Conservation (phyloP, 2,329 filamentous ascomycete genomes). For the Blumeria graminis region DNA sequence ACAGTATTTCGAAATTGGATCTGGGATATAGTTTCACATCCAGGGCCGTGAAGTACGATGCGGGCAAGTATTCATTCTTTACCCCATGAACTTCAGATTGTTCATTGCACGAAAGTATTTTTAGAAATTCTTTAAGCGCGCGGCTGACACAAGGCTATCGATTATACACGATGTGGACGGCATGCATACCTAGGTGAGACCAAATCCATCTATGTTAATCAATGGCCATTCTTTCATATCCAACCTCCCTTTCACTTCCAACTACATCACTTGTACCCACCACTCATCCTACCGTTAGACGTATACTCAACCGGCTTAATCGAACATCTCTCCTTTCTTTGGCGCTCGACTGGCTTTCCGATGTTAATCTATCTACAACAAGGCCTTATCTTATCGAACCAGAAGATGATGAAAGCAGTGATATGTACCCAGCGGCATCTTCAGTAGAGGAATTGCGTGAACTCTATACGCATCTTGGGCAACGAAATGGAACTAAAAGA, state of each 20-base stretch:
- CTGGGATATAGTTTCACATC: too few species aligned
- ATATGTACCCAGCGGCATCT: constrained; percentile 42
- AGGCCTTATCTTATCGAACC: constrained; percentile 31
- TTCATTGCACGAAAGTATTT: too few species aligned
- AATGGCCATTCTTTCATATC: constrained; percentile 27
- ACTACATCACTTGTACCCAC: constrained; percentile 44
- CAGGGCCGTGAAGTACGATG: too few species aligned
- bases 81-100: too few species aligned
- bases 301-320: constrained; percentile 44
- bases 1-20: too few species aligned
- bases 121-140: too few species aligned
- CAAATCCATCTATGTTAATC: not conserved
- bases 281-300: constrained; percentile 36
- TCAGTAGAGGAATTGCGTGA: constrained; percentile 43
- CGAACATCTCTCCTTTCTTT: constrained; percentile 48
- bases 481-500: constrained; percentile 33
- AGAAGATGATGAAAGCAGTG: constrained; percentile 30
- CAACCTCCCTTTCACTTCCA: constrained; percentile 47
- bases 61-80: too few species aligned
- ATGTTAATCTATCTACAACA: constrained; percentile 33
- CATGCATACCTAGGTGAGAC: too few species aligned
- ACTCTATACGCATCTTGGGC: constrained; percentile 34
- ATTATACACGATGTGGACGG: too few species aligned
- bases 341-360: constrained; percentile 53
- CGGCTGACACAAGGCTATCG: too few species aligned